Conservation (phyloP, 371 early-diverging fungal species). For the Actinomucor elegans region DNA sequence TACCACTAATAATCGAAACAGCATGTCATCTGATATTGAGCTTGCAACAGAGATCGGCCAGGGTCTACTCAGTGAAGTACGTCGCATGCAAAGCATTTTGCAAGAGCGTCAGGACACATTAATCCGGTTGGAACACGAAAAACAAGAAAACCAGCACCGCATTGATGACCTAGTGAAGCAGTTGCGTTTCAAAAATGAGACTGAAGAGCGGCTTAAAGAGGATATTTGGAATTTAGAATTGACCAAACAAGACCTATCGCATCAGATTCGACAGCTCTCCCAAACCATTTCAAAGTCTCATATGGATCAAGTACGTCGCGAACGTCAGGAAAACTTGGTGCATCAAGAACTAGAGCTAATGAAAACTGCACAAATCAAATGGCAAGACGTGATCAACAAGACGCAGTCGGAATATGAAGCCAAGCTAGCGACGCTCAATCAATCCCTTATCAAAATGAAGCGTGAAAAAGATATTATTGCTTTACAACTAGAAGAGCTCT, state of each 20-base stretch:
- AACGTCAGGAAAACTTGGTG: conserved; percentile 43
- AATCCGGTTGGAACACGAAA: conserved; percentile 52
- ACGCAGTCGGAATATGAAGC: conserved; percentile 24
- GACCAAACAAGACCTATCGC: conserved; percentile 35
- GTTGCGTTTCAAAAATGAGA: conserved; percentile 45
- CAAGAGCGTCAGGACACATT: conserved; percentile 56
- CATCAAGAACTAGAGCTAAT: conserved; percentile 46
- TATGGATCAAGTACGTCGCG: conserved; percentile 49
- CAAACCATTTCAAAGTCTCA: conserved; percentile 36
- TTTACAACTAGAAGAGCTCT: conserved; percentile 3
- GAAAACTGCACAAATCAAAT: conserved; percentile 15
- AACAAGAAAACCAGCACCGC: conserved; percentile 52
- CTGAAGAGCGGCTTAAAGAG: conserved; percentile 43
- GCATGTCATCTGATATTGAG: conserved; percentile 20
- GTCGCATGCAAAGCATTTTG: conserved; percentile 37
- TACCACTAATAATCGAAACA: neutral
- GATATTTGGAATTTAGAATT: conserved; percentile 41
- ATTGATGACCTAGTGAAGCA: conserved; percentile 55
- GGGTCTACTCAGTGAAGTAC: conserved; percentile 39
- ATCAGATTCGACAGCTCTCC: conserved; percentile 51
- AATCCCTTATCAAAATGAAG: conserved; percentile 11
- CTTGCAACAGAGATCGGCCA: conserved; percentile 45
- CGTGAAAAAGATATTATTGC: conserved; percentile 18
- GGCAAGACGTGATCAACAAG: conserved; percentile 14
- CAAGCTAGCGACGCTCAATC: conserved; percentile 12